phyloP scores from a whole-genome alignment of 352 stramenopile genomes.

The Phytophthora capsici region DNA sequence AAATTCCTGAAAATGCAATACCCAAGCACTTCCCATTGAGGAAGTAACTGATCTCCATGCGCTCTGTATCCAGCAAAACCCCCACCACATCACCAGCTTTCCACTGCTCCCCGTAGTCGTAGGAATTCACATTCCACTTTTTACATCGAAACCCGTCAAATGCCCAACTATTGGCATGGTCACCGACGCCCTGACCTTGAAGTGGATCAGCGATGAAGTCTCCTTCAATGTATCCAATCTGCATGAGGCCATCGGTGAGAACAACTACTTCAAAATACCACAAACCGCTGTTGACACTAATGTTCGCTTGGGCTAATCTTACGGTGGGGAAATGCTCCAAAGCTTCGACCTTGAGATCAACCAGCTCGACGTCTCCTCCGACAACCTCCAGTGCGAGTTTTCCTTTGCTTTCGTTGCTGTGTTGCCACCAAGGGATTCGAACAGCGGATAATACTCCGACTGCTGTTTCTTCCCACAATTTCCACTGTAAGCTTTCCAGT shows the following conservation, averaged over 20 bases:
- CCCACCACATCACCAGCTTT: slow-evolving; percentile 84
- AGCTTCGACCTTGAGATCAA: slow-evolving; percentile 58
- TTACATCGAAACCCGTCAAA: slow-evolving; percentile 92
- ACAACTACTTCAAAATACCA: slow-evolving; percentile 94
- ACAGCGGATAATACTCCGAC: background rate
- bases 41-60: slow-evolving; percentile 88
- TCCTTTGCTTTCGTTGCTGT: slow-evolving; percentile 7
- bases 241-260: slow-evolving; percentile 90
- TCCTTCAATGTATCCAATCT: slow-evolving; percentile 93
- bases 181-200: slow-evolving; percentile 91
- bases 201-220: slow-evolving; percentile 85
- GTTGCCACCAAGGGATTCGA: slow-evolving; percentile 36
- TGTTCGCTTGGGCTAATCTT: slow-evolving; percentile 47
- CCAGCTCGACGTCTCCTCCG: slow-evolving; percentile 74
- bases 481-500: slow-evolving; percentile 46
- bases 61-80: slow-evolving; percentile 87
- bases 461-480: slow-evolving; percentile 31
- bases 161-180: slow-evolving; percentile 90
- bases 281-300: slow-evolving; percentile 64
- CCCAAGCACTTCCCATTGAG: slow-evolving; percentile 92
- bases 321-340: slow-evolving; percentile 87
- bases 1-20: slow-evolving; percentile 73
- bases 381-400: slow-evolving; percentile 53
- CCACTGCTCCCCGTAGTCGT: slow-evolving; percentile 89
- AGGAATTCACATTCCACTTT: slow-evolving; percentile 88